These are phyloP conservation scores for Coemansia nantahalensis DNA, from an alignment of 192 early-diverging fungal genomes.

Conservation along the genomic window DNA sequence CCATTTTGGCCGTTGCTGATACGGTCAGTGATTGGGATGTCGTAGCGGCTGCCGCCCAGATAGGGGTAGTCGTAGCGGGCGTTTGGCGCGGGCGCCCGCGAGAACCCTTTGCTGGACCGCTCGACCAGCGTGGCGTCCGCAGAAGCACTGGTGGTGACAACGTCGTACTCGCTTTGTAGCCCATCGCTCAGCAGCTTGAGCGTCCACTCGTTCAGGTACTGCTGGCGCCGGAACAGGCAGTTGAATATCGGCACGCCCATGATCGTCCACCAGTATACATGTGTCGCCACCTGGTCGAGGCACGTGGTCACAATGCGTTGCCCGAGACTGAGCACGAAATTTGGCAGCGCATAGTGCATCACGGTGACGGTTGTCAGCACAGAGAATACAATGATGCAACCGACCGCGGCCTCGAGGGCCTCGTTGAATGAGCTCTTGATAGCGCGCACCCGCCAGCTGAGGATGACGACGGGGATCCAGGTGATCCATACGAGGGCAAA, in stretches of 20 bases:
- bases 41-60: too few relatives aligned
- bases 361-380: slow-evolving; percentile 16
- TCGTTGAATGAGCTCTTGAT: slow-evolving; percentile 48
- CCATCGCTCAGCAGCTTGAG: slow-evolving; percentile 20
- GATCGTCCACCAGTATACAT: slow-evolving; percentile 22
- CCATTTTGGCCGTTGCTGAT: too few relatives aligned
- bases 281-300: slow-evolving; percentile 12
- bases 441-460: slow-evolving; percentile 27
- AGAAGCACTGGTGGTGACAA: too few relatives aligned
- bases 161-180: slow-evolving; percentile 17
- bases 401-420: slow-evolving; percentile 26
- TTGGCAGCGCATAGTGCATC: slow-evolving; percentile 18
- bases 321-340: slow-evolving; percentile 14
- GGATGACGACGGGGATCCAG: slow-evolving; percentile 6
- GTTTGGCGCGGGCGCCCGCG: too few relatives aligned
- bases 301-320: slow-evolving; percentile 17
- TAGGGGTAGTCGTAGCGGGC: too few relatives aligned
- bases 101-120: too few relatives aligned
- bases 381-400: slow-evolving; percentile 15
- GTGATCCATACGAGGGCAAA: slow-evolving; percentile 11
- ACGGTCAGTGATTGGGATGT: too few relatives aligned
- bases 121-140: too few relatives aligned
- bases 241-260: slow-evolving; percentile 24
- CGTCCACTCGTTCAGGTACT: slow-evolving; percentile 21
- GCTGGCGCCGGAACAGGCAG: too few relatives aligned